These are phyloP conservation scores for Salisapilia sapeloensis DNA, from an alignment of 352 stramenopile genomes.

Conservation along the genomic window DNA sequence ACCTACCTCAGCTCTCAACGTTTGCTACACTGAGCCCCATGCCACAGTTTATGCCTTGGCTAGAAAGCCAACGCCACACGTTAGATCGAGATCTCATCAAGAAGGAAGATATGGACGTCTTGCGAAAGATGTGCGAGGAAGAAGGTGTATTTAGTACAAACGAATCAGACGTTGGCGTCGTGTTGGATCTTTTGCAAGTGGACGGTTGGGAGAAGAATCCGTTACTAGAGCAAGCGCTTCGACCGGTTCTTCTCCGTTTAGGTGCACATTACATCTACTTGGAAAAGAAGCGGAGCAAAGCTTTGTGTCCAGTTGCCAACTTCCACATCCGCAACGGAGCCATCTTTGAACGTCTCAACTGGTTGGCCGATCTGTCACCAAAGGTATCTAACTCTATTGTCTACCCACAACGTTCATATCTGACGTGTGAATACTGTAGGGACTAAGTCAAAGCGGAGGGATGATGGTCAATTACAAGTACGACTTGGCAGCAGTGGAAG, in stretches of 20 bases:
- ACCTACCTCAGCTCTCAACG: constrained; percentile 50
- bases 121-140: constrained; percentile 12
- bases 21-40: constrained; percentile 93
- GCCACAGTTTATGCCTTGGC: constrained; percentile 85
- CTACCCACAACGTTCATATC: constrained; percentile 1
- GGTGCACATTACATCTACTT: constrained; percentile 53
- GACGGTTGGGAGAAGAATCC: constrained; percentile 31
- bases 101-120: constrained; percentile 8
- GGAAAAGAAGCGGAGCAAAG: constrained; percentile 72
- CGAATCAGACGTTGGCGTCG: constrained; percentile 4
- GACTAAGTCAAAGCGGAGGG: constrained; percentile 48
- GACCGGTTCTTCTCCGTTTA: constrained; percentile 48
- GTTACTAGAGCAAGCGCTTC: constrained; percentile 15
- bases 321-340: constrained; percentile 76
- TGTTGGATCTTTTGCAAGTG: constrained; percentile 21
- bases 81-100: constrained; percentile 12
- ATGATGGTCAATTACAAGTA: constrained; percentile 85
- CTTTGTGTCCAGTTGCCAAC: constrained; percentile 67
- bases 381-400: constrained; percentile 20
- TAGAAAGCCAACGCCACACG: constrained; percentile 63
- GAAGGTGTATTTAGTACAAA: too few species aligned
- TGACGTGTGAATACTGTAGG: constrained; percentile 10
- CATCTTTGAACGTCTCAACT: constrained; percentile 78
- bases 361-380: constrained; percentile 51
- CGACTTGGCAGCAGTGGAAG: constrained; percentile 44